phyloP scores from a whole-genome alignment of 192 early-diverging fungal species.

The Lobosporangium transversale region DNA sequence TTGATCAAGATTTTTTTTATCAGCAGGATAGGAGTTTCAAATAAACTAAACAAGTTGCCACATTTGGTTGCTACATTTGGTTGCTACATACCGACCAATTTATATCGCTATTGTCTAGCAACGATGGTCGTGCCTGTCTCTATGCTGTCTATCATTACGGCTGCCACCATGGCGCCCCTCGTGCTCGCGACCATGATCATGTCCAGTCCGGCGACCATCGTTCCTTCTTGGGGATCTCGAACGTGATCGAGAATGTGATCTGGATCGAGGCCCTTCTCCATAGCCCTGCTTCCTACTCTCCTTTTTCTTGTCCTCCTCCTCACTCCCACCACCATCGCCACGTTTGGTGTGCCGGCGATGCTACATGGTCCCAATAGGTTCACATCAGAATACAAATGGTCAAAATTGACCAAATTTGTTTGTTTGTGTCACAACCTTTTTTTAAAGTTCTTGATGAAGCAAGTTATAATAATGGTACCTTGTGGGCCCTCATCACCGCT shows the following conservation, averaged over 20 bases:
- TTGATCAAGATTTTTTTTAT: neutral
- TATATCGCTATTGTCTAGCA: too few relatives aligned
- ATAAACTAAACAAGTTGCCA: too few relatives aligned
- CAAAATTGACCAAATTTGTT: neutral
- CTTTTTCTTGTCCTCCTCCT: neutral
- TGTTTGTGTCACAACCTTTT: neutral
- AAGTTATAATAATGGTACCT: slow-evolving; percentile 21
- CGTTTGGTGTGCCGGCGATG: slow-evolving; percentile 9
- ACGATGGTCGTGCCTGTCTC: too few relatives aligned
- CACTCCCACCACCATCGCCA: slow-evolving; percentile 3
- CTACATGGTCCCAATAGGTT: neutral
- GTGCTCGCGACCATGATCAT: neutral
- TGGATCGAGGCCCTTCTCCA: slow-evolving; percentile 10
- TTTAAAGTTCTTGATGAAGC: too few relatives aligned
- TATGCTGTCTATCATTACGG: neutral
- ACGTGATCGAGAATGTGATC: slow-evolving; percentile 13
- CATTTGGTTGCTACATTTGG: too few relatives aligned
- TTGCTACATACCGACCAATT: too few relatives aligned
- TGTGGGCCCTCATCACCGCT: slow-evolving; percentile 42
- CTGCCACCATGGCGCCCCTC: neutral
- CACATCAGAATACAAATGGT: neutral
- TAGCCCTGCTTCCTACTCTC: slow-evolving; percentile 3
- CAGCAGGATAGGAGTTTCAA: neutral
- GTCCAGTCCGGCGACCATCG: slow-evolving; percentile 1
- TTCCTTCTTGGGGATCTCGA: slow-evolving; percentile 12